Percentiles rank a stretch among this genome's conserved stretches.
phyloP scores from a whole-genome alignment of 202 grass and related monocot genomes.

The Setaria italica region DNA sequence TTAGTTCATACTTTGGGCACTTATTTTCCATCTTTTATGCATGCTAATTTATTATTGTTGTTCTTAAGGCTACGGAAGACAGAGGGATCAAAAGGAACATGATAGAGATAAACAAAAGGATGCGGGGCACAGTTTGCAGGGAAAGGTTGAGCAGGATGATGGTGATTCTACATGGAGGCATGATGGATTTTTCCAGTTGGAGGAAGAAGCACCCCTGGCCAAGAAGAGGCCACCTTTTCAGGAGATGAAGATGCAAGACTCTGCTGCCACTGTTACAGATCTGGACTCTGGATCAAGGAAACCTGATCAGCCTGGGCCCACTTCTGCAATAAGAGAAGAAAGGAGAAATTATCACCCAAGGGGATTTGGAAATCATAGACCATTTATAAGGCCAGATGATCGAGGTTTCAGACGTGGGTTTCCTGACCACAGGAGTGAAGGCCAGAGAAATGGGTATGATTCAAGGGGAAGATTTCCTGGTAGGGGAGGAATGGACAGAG shows the following conservation, averaged over 20 bases:
- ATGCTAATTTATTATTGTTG: constrained; percentile 38
- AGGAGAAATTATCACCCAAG: constrained; percentile 41
- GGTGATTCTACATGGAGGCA: constrained; percentile 62
- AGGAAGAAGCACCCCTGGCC: constrained; percentile 49
- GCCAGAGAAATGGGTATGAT: constrained; percentile 58
- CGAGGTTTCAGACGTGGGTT: constrained; percentile 52
- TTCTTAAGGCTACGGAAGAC: constrained; percentile 67
- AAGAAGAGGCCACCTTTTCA: constrained; percentile 64
- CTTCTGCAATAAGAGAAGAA: constrained; percentile 58
- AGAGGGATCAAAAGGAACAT: constrained; percentile 62
- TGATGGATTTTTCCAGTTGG: constrained; percentile 75
- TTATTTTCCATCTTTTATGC: constrained; percentile 21
- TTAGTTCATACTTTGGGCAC: constrained; percentile 37
- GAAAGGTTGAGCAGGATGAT: constrained; percentile 46
- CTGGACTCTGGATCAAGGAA: constrained; percentile 40
- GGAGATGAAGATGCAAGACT: constrained; percentile 62
- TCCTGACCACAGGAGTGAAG: constrained; percentile 60
- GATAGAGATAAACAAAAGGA: constrained; percentile 50
- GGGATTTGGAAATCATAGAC: constrained; percentile 47
- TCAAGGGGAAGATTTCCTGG: constrained; percentile 61
- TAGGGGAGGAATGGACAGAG: constrained; percentile 62
- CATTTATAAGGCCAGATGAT: constrained; percentile 49
- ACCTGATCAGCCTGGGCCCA: constrained; percentile 43
- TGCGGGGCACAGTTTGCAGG: constrained; percentile 42
- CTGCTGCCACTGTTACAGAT: constrained; percentile 27